Conservation (phyloP, 371 early-diverging fungal genomes). For the Nematocida sp. region DNA sequence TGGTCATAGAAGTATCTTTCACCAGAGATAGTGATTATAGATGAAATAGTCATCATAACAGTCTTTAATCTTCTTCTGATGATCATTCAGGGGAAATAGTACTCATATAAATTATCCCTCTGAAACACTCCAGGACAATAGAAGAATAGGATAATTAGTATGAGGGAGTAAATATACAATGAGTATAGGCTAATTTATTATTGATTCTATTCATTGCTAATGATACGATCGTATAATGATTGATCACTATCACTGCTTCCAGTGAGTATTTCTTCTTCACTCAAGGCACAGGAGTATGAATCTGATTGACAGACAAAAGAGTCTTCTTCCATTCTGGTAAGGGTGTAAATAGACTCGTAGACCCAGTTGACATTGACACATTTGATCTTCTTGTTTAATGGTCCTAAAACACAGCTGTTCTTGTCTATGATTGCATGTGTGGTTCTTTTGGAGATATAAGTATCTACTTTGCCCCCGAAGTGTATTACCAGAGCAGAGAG, state of each 20-base stretch:
- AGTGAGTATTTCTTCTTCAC: neutral
- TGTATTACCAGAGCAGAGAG: conserved; percentile 10
- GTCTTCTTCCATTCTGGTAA: conserved; percentile 12
- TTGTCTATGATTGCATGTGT: conserved; percentile 14
- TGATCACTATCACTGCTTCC: neutral
- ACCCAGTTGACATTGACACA: conserved; percentile 30
- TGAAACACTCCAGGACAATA: too few species aligned
- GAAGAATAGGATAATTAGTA: too few species aligned
- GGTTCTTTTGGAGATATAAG: neutral
- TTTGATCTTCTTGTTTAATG: neutral
- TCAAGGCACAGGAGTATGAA: neutral
- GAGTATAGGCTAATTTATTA: too few species aligned
- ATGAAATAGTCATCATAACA: too few species aligned
- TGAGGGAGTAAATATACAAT: too few species aligned
- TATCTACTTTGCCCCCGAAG: conserved; percentile 5
- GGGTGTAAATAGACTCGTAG: conserved; percentile 5
- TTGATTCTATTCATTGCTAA: neutral
- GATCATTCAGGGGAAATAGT: too few species aligned
- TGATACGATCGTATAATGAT: too few species aligned
- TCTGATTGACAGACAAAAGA: neutral
- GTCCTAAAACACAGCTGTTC: neutral
- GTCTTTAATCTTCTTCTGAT: too few species aligned
- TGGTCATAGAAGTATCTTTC: too few species aligned
- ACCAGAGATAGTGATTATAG: too few species aligned
- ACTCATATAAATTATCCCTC: too few species aligned